Evolutionary conservation across 805 yeast species (phyloP).

Genomic region (Candida vartiovaarae): DNA sequence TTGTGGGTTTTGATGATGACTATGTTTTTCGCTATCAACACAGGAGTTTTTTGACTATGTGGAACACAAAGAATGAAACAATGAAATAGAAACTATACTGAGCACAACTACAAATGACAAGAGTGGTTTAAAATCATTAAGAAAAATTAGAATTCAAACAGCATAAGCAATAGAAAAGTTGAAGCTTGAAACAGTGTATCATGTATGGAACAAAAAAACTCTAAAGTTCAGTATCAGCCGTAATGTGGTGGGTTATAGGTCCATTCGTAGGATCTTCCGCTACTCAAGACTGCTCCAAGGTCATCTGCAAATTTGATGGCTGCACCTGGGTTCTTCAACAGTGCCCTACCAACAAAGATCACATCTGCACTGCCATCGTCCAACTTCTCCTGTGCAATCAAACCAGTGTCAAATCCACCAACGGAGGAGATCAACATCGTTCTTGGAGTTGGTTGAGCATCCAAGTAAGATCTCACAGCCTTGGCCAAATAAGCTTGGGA

Average conservation of each 20-base stretch:
- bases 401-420: constrained; percentile 35
- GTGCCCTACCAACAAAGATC: constrained; percentile 38
- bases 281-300: constrained; percentile 34
- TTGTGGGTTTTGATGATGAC: background rate
- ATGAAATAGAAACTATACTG: too few relatives aligned
- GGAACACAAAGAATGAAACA: too few relatives aligned
- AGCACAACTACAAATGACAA: too few relatives aligned
- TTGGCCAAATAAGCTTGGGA: constrained; percentile 1
- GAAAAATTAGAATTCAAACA: too few relatives aligned
- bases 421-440: constrained; percentile 36
- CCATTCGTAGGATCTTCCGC: constrained; percentile 29
- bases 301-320: constrained; percentile 45
- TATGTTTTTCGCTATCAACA: background rate
- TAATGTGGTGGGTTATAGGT: constrained; percentile 18
- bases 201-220: background rate
- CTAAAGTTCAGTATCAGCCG: background rate
- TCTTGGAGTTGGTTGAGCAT: constrained; percentile 33
- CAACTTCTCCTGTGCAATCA: constrained; percentile 32
- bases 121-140: too few relatives aligned
- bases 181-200: background rate
- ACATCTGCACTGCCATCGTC: constrained; percentile 40
- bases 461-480: constrained; percentile 29
- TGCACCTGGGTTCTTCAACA: constrained; percentile 42
- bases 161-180: too few relatives aligned
- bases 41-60: too few relatives aligned